Percentiles rank a stretch among this genome's conserved stretches.
These are phyloP conservation scores for Dictyostelium capitatum DNA, from an alignment of 78 protist genomes.

Conservation along the genomic window DNA sequence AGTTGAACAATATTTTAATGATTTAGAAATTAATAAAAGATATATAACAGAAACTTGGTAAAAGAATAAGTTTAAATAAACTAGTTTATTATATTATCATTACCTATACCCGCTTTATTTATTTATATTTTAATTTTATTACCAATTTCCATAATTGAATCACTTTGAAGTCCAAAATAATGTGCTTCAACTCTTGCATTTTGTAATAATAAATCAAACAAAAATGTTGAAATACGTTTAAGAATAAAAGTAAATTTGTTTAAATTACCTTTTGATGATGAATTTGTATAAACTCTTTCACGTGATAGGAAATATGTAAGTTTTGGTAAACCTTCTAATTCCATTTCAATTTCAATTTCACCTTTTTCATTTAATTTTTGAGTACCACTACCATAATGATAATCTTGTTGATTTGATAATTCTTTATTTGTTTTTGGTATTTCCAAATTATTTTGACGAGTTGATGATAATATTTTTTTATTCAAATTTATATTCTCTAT, in stretches of 20 bases:
- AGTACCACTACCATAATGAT: not conserved
- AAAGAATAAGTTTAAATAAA: too few species aligned
- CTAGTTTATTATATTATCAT: not conserved
- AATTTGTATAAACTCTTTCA: not conserved
- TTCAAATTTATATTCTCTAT: not conserved
- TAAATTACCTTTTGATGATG: not conserved
- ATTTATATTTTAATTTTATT: constrained; percentile 22
- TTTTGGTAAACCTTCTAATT: not conserved
- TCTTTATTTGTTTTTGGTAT: not conserved
- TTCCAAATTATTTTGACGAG: not conserved
- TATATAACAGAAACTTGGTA: constrained; percentile 83
- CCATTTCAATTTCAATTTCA: not conserved
- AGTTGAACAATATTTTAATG: constrained; percentile 47
- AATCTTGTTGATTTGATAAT: not conserved
- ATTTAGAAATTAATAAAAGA: constrained; percentile 57
- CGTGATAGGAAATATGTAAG: not conserved
- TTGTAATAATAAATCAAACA: not conserved
- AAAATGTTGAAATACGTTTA: not conserved
- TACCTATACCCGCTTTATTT: not conserved
- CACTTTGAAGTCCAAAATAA: not conserved
- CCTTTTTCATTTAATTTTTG: not conserved
- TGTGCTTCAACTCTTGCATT: constrained; percentile 17
- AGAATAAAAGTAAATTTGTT: not conserved
- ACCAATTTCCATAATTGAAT: constrained; percentile 12
- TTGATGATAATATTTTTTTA: not conserved